phyloP scores from a whole-genome alignment of 2,329 filamentous ascomycete genomes.

The Colletotrichum sp. region DNA sequence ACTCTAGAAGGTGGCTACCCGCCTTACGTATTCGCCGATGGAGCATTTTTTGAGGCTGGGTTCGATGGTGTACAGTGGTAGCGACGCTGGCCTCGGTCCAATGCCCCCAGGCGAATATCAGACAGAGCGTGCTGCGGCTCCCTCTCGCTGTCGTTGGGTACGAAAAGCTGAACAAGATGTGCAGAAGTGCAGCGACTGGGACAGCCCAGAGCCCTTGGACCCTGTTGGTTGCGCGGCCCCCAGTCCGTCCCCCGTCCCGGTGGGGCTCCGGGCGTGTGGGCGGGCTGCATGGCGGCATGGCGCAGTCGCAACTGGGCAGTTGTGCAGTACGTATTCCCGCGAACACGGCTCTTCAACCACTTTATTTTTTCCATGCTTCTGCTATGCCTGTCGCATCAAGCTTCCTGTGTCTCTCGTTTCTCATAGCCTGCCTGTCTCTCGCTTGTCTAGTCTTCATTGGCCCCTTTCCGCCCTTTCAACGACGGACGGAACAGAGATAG shows the following conservation, averaged over 20 bases:
- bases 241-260: neutral
- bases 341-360: neutral
- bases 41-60: neutral
- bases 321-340: neutral
- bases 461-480: neutral
- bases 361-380: neutral
- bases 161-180: neutral
- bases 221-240: slow-evolving; percentile 18
- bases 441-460: neutral
- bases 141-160: neutral
- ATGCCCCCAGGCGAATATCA: neutral
- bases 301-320: neutral
- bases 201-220: slow-evolving; percentile 3
- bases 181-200: neutral
- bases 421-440: neutral
- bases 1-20: neutral
- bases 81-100: neutral
- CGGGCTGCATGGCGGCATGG: slow-evolving; percentile 20
- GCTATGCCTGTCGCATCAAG: neutral
- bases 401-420: neutral
- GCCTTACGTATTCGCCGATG: neutral
- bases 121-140: neutral
- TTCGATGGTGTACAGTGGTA: neutral
- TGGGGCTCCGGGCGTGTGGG: slow-evolving; percentile 11
- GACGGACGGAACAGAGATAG: neutral